Conservation (phyloP, 805 yeast species). For the Suhomyces sp. region DNA sequence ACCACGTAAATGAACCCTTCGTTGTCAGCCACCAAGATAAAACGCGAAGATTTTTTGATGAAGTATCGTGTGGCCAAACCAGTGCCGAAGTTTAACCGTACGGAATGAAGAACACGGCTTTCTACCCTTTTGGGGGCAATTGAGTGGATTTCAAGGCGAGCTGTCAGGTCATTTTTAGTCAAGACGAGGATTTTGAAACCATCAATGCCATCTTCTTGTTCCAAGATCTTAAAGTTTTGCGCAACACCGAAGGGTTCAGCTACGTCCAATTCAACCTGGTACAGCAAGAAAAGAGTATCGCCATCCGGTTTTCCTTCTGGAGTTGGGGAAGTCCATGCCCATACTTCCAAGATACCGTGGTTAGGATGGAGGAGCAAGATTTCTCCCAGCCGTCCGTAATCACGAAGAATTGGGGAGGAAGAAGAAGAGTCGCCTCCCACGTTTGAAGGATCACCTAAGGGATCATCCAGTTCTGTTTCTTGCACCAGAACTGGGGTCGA, state of each 20-base stretch:
- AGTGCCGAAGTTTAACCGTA: not conserved
- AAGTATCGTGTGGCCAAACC: constrained; percentile 6
- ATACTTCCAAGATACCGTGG: constrained; percentile 24
- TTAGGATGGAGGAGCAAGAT: constrained; percentile 25
- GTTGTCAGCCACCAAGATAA: constrained; percentile 20
- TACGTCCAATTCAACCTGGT: constrained; percentile 4
- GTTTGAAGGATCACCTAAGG: too few species aligned
- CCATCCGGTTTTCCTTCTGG: constrained; percentile 17
- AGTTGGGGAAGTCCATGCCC: constrained; percentile 29
- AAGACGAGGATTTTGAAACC: not conserved
- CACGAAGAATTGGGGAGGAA: constrained; percentile 8
- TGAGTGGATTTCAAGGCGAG: not conserved
- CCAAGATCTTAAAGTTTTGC: constrained; percentile 1
- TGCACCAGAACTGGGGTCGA: too few species aligned
- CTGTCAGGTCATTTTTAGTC: not conserved
- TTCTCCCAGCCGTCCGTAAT: constrained; percentile 35
- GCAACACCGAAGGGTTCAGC: not conserved
- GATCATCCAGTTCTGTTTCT: too few species aligned
- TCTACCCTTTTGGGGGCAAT: not conserved
- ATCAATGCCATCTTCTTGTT: not conserved
- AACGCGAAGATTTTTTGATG: constrained; percentile 21
- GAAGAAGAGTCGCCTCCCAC: too few species aligned
- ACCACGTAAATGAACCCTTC: constrained; percentile 24
- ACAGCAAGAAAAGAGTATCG: constrained; percentile 22
- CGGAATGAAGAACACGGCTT: not conserved